Evolutionary conservation across 1,139 yeast genomes (phyloP).

Genomic region (Debaryomyces psychrophilus): DNA sequence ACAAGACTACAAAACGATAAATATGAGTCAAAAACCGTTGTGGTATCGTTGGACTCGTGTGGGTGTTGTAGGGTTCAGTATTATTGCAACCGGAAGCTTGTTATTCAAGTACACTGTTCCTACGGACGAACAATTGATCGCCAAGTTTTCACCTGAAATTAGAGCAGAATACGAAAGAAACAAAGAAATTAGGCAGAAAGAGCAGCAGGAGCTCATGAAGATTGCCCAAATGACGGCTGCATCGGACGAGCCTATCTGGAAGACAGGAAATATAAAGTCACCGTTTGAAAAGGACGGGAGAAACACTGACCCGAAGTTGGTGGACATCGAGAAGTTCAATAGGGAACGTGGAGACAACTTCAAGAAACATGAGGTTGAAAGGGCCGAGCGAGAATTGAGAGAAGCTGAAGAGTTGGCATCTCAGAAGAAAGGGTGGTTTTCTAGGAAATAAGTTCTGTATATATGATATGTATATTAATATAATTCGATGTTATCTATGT

Average conservation of each 20-base stretch:
- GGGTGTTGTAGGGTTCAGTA: conserved; percentile 58
- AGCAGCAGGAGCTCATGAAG: conserved; percentile 67
- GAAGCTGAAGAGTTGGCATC: conserved; percentile 35
- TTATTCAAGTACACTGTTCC: conserved; percentile 76
- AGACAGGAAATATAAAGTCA: conserved; percentile 66
- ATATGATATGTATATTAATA: conserved; percentile 10
- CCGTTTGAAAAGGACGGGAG: conserved; percentile 58
- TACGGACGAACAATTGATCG: conserved; percentile 76
- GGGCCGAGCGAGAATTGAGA: conserved; percentile 33
- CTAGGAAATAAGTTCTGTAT: conserved; percentile 10
- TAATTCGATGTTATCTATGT: conserved; percentile 11
- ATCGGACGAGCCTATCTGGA: conserved; percentile 80
- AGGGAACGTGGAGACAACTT: conserved; percentile 47
- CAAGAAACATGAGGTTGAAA: conserved; percentile 50
- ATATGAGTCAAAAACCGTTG: conserved; percentile 38
- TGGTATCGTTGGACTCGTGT: conserved; percentile 66
- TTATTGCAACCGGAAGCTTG: conserved; percentile 68
- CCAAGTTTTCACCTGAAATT: conserved; percentile 78
- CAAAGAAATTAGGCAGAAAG: conserved; percentile 61
- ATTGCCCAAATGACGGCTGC: conserved; percentile 63
- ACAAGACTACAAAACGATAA: conserved; percentile 3
- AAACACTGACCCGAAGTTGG: conserved; percentile 40
- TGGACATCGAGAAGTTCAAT: conserved; percentile 54
- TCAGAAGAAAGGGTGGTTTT: conserved; percentile 38
- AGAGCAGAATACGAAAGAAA: conserved; percentile 75